Evolutionary conservation across 2,329 filamentous ascomycete species (phyloP).

Genomic region (Cercospora sp.): DNA sequence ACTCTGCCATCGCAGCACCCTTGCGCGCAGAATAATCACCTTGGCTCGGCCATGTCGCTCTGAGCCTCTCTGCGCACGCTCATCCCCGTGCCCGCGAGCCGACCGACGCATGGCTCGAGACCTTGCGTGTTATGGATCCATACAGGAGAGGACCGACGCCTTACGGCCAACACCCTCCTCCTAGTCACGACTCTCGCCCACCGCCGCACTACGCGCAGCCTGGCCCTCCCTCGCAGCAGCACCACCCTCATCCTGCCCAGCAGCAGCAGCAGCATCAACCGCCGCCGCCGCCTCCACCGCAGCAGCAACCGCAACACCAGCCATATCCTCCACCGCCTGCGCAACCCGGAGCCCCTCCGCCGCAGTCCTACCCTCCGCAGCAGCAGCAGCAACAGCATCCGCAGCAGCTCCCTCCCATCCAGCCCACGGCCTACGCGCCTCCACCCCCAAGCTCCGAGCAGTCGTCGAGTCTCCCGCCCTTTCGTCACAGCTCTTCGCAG

Average conservation of each 20-base stretch:
- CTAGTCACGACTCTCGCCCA: constrained; percentile 7
- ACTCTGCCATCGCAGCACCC: constrained; percentile 13
- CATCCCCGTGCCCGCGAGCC: constrained; percentile 29
- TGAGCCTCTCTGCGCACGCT: constrained; percentile 20
- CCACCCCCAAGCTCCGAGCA: constrained; percentile 31
- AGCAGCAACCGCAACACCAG: constrained; percentile 25
- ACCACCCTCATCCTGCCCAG: constrained; percentile 19
- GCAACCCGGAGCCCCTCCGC: constrained; percentile 25
- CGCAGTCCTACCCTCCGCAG: constrained; percentile 12
- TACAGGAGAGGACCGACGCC: constrained; percentile 24
- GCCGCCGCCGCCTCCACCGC: constrained; percentile 10
- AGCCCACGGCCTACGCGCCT: constrained; percentile 29
- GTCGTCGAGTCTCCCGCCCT: constrained; percentile 29
- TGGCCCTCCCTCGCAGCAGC: constrained; percentile 16
- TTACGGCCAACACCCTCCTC: constrained; percentile 16
- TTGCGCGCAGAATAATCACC: constrained; percentile 9
- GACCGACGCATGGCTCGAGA: constrained; percentile 23
- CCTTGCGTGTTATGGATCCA: constrained; percentile 28
- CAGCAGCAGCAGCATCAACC: constrained; percentile 19
- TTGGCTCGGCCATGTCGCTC: constrained; percentile 13
- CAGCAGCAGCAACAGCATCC: constrained; percentile 16
- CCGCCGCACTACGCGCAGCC: constrained; percentile 18
- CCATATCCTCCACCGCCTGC: constrained; percentile 21
- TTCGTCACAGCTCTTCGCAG: constrained; percentile 30
- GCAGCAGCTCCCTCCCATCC: constrained; percentile 32